A percentile compares a stretch with the other conserved stretches of the same genome.
Conservation (phyloP, 352 stramenopile genomes). For the Aphanomyces invadans region DNA sequence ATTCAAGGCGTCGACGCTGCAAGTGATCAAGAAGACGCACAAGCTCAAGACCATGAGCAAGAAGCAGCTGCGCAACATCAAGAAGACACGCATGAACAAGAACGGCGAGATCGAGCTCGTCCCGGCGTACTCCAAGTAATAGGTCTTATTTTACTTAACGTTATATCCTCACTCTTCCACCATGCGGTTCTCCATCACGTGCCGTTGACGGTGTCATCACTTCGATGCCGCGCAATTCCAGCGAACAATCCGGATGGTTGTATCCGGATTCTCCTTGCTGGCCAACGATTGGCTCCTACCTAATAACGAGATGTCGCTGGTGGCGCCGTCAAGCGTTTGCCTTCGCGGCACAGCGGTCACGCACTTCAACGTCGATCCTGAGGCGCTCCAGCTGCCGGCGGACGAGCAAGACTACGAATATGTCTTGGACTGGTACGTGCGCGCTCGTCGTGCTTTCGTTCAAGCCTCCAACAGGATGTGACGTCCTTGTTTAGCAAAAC, state of each 20-base stretch:
- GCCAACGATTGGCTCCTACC: conserved; percentile 1
- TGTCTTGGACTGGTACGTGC: conserved; percentile 53
- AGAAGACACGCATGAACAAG: conserved; percentile 89
- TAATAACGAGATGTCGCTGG: conserved; percentile 14
- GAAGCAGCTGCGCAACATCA: conserved; percentile 88
- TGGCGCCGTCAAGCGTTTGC: background rate
- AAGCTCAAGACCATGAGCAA: conserved; percentile 89
- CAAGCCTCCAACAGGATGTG: background rate
- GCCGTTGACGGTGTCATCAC: background rate
- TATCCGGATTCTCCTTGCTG: background rate
- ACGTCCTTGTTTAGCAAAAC: conserved; percentile 40
- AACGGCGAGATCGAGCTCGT: conserved; percentile 86
- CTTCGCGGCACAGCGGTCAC: conserved; percentile 41
- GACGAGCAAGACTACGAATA: conserved; percentile 84
- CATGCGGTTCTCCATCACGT: too few species aligned
- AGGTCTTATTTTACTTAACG: conserved; percentile 9
- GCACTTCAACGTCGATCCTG: conserved; percentile 41
- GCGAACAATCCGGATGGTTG: conserved; percentile 5
- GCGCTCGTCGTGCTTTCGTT: background rate
- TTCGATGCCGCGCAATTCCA: background rate
- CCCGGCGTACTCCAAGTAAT: conserved; percentile 51
- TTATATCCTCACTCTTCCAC: background rate
- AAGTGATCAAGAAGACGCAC: conserved; percentile 85
- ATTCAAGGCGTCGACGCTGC: conserved; percentile 79
- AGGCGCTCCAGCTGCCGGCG: conserved; percentile 33